A percentile compares a stretch with the other conserved stretches of the same genome.
Conservation (phyloP, 1,284 basidiomycete species). For the Laetiporus sulphureus region DNA sequence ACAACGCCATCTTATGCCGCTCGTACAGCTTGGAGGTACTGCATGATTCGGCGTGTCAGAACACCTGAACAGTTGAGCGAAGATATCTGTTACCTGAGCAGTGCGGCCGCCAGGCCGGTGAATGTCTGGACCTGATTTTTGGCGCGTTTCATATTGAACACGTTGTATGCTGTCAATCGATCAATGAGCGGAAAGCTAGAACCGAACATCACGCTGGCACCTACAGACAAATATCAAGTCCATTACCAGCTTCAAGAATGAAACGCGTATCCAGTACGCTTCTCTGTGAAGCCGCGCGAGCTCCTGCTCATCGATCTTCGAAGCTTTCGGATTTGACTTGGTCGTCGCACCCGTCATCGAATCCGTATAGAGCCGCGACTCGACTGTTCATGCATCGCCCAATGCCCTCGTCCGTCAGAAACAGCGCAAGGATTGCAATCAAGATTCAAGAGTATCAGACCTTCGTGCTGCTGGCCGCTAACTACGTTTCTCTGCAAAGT, state of each 20-base stretch:
- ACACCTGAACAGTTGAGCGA: conserved; percentile 6
- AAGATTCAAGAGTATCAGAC: conserved; percentile 28
- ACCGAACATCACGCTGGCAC: conserved; percentile 25
- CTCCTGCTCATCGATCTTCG: conserved; percentile 66
- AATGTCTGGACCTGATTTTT: conserved; percentile 57
- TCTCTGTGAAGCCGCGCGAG: conserved; percentile 57
- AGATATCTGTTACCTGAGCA: conserved; percentile 51
- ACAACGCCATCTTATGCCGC: conserved; percentile 51
- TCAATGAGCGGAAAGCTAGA: not conserved
- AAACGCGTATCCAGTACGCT: conserved; percentile 68
- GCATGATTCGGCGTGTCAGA: conserved; percentile 7
- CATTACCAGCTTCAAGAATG: conserved; percentile 66
- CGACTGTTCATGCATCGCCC: no score
- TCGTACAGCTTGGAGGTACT: conserved; percentile 69
- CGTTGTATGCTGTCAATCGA: conserved; percentile 39
- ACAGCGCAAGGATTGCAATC: not conserved
- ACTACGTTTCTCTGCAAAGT: conserved; percentile 68
- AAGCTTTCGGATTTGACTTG: conserved; percentile 54
- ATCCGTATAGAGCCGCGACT: conserved; percentile 64
- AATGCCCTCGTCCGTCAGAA: conserved; percentile 1
- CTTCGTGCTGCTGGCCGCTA: conserved; percentile 51
- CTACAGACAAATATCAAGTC: conserved; percentile 80
- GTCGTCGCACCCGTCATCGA: conserved; percentile 66
- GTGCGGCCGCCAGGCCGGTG: conserved; percentile 58
- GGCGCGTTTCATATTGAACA: conserved; percentile 52